Evolutionary conservation across 1,284 basidiomycete genomes (phyloP).

Genomic region (Sporisorium sorghi): DNA sequence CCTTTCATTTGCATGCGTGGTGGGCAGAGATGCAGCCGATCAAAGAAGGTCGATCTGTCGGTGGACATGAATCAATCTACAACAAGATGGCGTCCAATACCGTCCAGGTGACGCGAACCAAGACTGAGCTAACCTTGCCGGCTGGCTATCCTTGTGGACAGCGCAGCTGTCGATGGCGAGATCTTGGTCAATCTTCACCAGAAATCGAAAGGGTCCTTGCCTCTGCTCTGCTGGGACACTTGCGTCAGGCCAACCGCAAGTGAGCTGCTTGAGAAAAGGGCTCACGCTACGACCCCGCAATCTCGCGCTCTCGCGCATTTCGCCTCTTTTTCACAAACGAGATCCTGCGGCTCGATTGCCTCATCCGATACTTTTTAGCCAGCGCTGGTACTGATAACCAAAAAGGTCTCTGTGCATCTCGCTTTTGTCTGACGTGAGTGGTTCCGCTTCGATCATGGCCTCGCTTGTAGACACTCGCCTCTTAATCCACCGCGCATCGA

Average conservation of each 20-base stretch:
- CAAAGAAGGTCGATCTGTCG: no score
- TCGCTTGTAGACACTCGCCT: not conserved
- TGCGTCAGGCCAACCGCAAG: not conserved
- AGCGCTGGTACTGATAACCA: not conserved
- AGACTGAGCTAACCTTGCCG: not conserved
- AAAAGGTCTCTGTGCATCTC: not conserved
- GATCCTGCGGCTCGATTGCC: not conserved
- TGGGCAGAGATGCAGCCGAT: no score
- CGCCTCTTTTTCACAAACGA: not conserved
- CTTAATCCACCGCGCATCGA: not conserved
- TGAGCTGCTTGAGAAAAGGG: not conserved
- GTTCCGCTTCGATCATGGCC: not conserved
- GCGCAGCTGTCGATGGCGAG: conserved; percentile 2
- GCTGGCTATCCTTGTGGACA: no score
- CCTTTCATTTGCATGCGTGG: not conserved
- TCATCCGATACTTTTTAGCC: no score
- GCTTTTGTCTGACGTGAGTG: not conserved
- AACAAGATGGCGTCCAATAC: no score
- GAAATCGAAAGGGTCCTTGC: no score
- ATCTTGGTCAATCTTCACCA: no score
- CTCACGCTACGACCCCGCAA: not conserved
- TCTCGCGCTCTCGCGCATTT: not conserved
- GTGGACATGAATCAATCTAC: no score
- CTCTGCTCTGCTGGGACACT: no score
- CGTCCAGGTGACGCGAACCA: no score